phyloP scores from a whole-genome alignment of 805 yeast genomes.

The Yarrowia divulgata region DNA sequence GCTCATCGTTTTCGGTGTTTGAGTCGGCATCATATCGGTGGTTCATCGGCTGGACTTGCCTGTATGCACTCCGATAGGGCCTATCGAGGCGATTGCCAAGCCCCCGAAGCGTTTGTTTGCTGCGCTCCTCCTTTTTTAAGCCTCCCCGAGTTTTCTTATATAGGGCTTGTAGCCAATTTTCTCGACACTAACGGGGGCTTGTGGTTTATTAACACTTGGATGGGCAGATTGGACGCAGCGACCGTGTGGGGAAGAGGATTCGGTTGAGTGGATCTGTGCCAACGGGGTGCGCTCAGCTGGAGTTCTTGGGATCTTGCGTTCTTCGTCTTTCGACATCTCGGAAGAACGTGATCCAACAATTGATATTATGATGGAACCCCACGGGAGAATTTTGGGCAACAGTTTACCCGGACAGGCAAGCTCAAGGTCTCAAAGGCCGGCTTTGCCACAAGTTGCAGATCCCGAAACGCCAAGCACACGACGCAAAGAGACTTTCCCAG shows the following conservation, averaged over 20 bases:
- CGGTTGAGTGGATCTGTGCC: conserved; percentile 10
- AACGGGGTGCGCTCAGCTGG: too few relatives aligned
- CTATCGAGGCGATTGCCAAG: conserved; percentile 36
- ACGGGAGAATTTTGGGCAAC: not conserved
- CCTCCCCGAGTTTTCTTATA: conserved; percentile 1
- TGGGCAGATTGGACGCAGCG: conserved; percentile 8
- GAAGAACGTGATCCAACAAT: conserved; percentile 7
- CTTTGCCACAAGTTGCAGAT: conserved; percentile 1
- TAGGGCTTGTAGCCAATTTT: conserved; percentile 36
- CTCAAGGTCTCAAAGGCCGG: conserved; percentile 9
- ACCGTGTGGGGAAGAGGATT: not conserved
- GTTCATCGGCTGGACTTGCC: conserved; percentile 14
- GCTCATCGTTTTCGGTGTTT: conserved; percentile 15
- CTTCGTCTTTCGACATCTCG: not conserved
- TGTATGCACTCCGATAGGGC: conserved; percentile 1
- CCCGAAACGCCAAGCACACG: not conserved
- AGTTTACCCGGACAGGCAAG: conserved; percentile 5
- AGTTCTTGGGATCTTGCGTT: too few relatives aligned
- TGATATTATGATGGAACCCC: not conserved
- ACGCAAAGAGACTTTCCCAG: not conserved
- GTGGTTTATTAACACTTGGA: conserved; percentile 19
- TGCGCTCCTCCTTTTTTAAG: conserved; percentile 22
- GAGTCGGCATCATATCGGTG: conserved; percentile 23
- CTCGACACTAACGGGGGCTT: conserved; percentile 18
- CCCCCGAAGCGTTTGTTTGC: not conserved